These are phyloP conservation scores for Mrakia hoshinonis DNA, from an alignment of 768 basidiomycete genomes.

Conservation along the genomic window DNA sequence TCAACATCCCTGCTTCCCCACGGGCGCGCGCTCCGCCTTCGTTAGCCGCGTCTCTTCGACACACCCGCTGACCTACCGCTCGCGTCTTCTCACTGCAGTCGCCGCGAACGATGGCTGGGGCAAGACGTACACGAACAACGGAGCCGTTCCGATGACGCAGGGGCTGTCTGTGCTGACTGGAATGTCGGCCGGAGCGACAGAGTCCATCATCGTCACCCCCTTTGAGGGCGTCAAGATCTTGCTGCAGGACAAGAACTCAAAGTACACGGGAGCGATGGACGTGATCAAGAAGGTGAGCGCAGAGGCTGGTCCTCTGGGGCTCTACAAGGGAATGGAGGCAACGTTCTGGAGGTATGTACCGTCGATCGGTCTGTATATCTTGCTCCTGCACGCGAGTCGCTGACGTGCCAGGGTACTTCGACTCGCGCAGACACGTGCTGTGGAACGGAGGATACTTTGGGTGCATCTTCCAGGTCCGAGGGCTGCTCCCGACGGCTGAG, in stretches of 20 bases:
- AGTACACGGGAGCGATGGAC: conserved; percentile 82
- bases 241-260: conserved; percentile 85
- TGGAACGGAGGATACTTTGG: conserved; percentile 68
- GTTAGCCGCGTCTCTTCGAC: background rate
- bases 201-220: conserved; percentile 80
- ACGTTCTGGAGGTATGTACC: conserved; percentile 81
- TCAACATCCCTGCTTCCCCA: conserved; percentile 24
- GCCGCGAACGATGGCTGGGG: conserved; percentile 96
- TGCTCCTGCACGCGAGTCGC: too few species aligned
- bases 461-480: conserved; percentile 72
- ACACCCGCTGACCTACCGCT: background rate
- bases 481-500: conserved; percentile 75
- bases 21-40: conserved; percentile 46
- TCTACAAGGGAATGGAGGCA: conserved; percentile 92
- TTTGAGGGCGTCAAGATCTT: conserved; percentile 93
- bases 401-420: background rate
- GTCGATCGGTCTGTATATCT: too few species aligned
- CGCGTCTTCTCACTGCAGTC: conserved; percentile 25
- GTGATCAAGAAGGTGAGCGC: conserved; percentile 70
- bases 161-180: conserved; percentile 80
- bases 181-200: conserved; percentile 88
- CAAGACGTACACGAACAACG: conserved; percentile 45
- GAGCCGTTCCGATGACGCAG: conserved; percentile 78
- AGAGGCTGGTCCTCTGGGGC: conserved; percentile 61
- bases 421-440: conserved; percentile 20